Conservation (phyloP, 208 protist species). For the Leishmania tropica region DNA sequence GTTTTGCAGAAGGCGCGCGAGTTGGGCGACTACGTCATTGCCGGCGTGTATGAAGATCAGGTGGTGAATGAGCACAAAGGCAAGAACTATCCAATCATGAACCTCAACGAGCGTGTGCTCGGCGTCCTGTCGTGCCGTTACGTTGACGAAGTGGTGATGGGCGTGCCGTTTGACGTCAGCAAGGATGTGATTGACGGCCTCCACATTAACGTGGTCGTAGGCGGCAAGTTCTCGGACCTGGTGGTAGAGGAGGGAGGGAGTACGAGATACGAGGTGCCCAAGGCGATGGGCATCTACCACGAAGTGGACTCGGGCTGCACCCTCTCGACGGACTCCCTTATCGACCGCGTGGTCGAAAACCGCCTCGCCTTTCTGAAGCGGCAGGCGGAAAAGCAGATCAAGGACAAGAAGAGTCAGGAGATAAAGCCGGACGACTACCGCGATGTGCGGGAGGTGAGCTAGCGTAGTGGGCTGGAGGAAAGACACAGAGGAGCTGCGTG, state of each 20-base stretch:
- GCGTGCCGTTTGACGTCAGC: slow-evolving; percentile 94
- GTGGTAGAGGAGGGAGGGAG: neutral
- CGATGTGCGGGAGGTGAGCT: slow-evolving; percentile 70
- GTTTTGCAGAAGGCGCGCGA: slow-evolving; percentile 94
- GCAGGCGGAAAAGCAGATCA: slow-evolving; percentile 66
- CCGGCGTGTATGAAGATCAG: slow-evolving; percentile 96
- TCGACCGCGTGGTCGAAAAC: slow-evolving; percentile 85
- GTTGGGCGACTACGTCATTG: slow-evolving; percentile 96
- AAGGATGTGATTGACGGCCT: slow-evolving; percentile 94
- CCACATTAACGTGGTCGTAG: slow-evolving; percentile 83
- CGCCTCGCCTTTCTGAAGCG: slow-evolving; percentile 69
- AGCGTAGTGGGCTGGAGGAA: neutral
- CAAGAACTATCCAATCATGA: slow-evolving; percentile 98
- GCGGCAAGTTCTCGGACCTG: slow-evolving; percentile 66
- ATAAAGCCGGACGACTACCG: slow-evolving; percentile 68
- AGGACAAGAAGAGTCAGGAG: slow-evolving; percentile 62
- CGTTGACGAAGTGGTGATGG: slow-evolving; percentile 98
- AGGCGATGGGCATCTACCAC: slow-evolving; percentile 79
- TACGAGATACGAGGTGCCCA: slow-evolving; percentile 68
- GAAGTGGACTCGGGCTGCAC: slow-evolving; percentile 72
- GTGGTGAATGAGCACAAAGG: slow-evolving; percentile 92
- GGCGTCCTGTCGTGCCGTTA: slow-evolving; percentile 96
- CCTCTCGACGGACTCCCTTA: slow-evolving; percentile 68
- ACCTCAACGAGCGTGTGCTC: slow-evolving; percentile 97
- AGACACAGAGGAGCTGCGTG: no score